Conservation (phyloP, 2,329 filamentous ascomycete genomes). For the Fusarium sp. region DNA sequence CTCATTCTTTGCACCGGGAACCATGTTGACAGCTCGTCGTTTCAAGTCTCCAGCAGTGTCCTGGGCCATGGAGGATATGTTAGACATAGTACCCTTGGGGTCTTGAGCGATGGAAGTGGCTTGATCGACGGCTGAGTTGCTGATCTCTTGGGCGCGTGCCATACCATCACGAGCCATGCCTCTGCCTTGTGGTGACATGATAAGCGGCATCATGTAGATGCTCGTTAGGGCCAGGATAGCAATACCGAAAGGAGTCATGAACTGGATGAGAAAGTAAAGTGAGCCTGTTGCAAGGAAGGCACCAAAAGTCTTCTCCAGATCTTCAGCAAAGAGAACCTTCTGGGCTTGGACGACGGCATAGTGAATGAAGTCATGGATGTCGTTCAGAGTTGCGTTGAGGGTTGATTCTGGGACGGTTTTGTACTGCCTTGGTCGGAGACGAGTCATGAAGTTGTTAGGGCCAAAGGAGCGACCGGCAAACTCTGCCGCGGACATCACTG, state of each 20-base stretch:
- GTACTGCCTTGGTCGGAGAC: constrained; percentile 39
- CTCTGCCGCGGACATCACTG: constrained; percentile 35
- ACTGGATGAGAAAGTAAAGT: constrained; percentile 28
- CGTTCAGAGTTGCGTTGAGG: constrained; percentile 37
- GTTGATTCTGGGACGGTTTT: constrained; percentile 38
- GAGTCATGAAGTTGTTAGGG: constrained; percentile 33
- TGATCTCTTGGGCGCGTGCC: constrained; percentile 29
- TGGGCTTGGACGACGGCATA: constrained; percentile 30
- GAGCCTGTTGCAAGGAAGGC: constrained; percentile 19
- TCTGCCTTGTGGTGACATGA: constrained; percentile 27
- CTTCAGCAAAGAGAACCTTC: constrained; percentile 28
- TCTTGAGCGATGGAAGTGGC: constrained; percentile 23
- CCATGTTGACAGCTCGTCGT: constrained; percentile 23
- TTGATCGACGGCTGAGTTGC: constrained; percentile 28
- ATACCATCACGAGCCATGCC: constrained; percentile 24
- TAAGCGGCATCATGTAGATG: constrained; percentile 34
- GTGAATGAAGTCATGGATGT: constrained; percentile 40
- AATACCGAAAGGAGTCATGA: constrained; percentile 36
- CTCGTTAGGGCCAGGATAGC: constrained; percentile 26
- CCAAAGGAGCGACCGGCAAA: constrained; percentile 36
- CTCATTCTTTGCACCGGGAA: constrained; percentile 8
- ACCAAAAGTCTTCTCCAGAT: constrained; percentile 33
- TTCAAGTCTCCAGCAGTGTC: constrained; percentile 21
- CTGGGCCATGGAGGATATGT: constrained; percentile 31
- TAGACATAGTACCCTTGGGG: constrained; percentile 21